A percentile compares a stretch with the other conserved stretches of the same genome.
Evolutionary conservation across 768 basidiomycete genomes (phyloP).

Genomic region (Leccinellum luteum): DNA sequence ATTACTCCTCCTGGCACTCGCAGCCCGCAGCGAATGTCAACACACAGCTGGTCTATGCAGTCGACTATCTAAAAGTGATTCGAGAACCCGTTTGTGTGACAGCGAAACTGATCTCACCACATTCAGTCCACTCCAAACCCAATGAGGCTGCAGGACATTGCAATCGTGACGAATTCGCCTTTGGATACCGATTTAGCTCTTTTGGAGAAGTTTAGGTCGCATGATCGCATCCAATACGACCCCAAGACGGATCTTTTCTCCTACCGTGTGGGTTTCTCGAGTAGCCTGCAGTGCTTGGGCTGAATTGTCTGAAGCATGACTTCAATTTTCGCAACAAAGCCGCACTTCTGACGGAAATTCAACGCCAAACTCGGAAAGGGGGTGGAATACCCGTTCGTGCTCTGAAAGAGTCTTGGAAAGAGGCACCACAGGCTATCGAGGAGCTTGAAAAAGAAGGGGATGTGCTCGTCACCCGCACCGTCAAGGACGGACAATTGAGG

Average conservation of each 20-base stretch:
- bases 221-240: conserved; percentile 78
- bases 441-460: conserved; percentile 89
- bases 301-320: conserved; percentile 59
- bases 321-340: conserved; percentile 83
- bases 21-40: conserved; percentile 86
- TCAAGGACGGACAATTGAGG: conserved; percentile 77
- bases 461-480: conserved; percentile 81
- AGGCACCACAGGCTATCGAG: conserved; percentile 78
- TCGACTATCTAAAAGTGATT: conserved; percentile 74
- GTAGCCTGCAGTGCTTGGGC: not conserved
- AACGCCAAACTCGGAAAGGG: conserved; percentile 78
- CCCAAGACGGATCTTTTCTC: conserved; percentile 83
- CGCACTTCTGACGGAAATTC: conserved; percentile 80
- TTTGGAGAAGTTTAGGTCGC: conserved; percentile 76
- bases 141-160: conserved; percentile 85
- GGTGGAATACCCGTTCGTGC: conserved; percentile 82
- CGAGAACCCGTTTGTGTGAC: conserved; percentile 4
- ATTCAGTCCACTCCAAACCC: conserved; percentile 66
- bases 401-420: conserved; percentile 90
- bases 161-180: conserved; percentile 76
- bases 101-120: conserved; percentile 5
- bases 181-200: conserved; percentile 68
- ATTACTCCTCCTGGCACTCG: conserved; percentile 79
- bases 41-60: conserved; percentile 83
- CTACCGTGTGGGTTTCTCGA: conserved; percentile 62